Base-by-base conservation (phyloP, 345 rosid genomes). In the Acer saccharum region DNA sequence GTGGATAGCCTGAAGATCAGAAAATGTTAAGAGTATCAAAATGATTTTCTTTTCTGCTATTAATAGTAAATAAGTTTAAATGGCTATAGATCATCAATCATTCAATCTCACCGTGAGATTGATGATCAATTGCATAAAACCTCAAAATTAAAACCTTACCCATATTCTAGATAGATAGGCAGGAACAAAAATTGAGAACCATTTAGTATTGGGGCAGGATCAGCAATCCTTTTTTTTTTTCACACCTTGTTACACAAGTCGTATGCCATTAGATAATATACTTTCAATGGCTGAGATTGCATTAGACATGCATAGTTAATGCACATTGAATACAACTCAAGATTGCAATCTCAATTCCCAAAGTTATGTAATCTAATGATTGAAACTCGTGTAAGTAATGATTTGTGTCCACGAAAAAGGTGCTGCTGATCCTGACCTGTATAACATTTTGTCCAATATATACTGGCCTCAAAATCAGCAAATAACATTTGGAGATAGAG, bases 1-100 rank as follows among this genome's bases (percentile, higher is more conserved):
- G 87, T 71, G 43, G 5, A 48, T 43, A 32, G 3, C 35, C 66
- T 68, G 52, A 35, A 71, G 41, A 46, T 50, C 63, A 21, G 18
- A 18, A 63, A 74, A 20, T 64, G 7, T 25, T 29, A 25, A 44
- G 3, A 25, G 27, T 62, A 11, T 67, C 41, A 61, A 54, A n/a
- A 11, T 8, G 6, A 72, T 35, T 16, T 62, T 61, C 64, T 63
- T 60, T 9, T 6, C 17, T 68, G 50, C 35, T 14, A 46, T 46
- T 46, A 46, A 46, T 9, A 46, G 50, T 46, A 10, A 46, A 46
- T 10, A 46, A 10, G 5, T 8, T 44, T 44, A 46, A 10, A 60
- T 60, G 74, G 43, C 60, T 35, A 10, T 68, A 18, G 21, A 35
- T 65, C 2, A 69, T 60, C 67, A 73, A 73, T 57, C 6, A 35